Conservation (phyloP, 2,329 filamentous ascomycete species). For the Fusarium longipes region DNA sequence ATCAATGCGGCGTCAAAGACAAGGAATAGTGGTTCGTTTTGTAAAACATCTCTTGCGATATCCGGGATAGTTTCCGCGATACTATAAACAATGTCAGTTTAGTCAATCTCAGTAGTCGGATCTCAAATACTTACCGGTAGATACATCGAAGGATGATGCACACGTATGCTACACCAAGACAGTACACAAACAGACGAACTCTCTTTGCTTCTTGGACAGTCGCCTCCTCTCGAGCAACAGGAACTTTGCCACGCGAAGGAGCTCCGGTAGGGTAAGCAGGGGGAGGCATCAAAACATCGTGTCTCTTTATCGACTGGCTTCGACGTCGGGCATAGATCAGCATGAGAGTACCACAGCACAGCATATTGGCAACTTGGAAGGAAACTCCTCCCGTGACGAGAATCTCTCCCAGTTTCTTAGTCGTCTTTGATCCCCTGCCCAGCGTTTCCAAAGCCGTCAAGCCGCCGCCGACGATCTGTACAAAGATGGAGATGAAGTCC, state of each 20-base stretch:
- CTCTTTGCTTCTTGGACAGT: constrained; percentile 20
- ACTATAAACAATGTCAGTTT: not conserved
- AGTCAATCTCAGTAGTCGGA: rapidly evolving
- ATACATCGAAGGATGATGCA: constrained; percentile 34
- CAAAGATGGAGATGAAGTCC: constrained; percentile 56
- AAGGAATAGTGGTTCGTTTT: constrained; percentile 34
- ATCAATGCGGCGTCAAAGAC: constrained; percentile 28
- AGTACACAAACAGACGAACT: constrained; percentile 26
- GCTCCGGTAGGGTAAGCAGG: not conserved
- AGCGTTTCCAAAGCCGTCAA: constrained; percentile 22
- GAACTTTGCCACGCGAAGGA: not conserved
- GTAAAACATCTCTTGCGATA: constrained; percentile 17
- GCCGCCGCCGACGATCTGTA: constrained; percentile 41
- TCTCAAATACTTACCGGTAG: constrained; percentile 19
- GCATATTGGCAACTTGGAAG: constrained; percentile 47
- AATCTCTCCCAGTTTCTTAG: constrained; percentile 26
- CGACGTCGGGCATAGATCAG: constrained; percentile 28
- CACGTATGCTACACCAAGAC: constrained; percentile 21
- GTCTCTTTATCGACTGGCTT: constrained; percentile 5
- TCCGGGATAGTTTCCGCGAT: constrained; percentile 30
- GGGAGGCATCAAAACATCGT: not conserved
- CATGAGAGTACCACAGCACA: constrained; percentile 36
- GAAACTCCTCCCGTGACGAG: constrained; percentile 42
- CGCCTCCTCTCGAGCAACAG: constrained; percentile 25
- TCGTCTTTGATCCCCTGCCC: constrained; percentile 15